phyloP scores from a whole-genome alignment of 2,329 filamentous ascomycete genomes.

The Aspergillus thermomutatus region DNA sequence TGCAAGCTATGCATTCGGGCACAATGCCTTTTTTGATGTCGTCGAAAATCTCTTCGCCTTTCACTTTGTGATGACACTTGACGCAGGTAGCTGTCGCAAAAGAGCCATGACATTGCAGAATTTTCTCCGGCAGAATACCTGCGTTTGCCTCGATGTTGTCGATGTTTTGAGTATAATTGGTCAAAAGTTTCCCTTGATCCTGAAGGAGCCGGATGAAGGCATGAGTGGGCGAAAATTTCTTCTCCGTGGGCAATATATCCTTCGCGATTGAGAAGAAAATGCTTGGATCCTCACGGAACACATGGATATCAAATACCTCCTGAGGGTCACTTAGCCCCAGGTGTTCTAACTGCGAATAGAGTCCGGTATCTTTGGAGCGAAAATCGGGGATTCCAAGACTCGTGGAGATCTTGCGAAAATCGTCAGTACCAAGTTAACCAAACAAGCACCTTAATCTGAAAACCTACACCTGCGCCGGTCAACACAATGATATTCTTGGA shows the following conservation, averaged over 20 bases:
- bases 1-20: slow-evolving; percentile 72
- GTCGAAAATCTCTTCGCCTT: slow-evolving; percentile 73
- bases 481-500: slow-evolving; percentile 86
- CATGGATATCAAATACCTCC: slow-evolving; percentile 87
- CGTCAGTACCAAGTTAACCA: slow-evolving; percentile 2
- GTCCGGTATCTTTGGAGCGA: slow-evolving; percentile 84
- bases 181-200: slow-evolving; percentile 81
- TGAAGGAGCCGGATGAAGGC: slow-evolving; percentile 89
- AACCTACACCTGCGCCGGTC: slow-evolving; percentile 73
- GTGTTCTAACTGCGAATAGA: slow-evolving; percentile 80
- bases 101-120: slow-evolving; percentile 94
- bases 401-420: slow-evolving; percentile 67
- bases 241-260: slow-evolving; percentile 78
- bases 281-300: slow-evolving; percentile 80
- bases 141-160: slow-evolving; percentile 91
- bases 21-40: slow-evolving; percentile 74
- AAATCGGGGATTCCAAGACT: slow-evolving; percentile 97
- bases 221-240: slow-evolving; percentile 86
- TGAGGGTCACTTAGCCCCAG: slow-evolving; percentile 80
- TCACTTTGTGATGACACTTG: slow-evolving; percentile 70
- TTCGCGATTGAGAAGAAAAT: slow-evolving; percentile 91
- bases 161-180: slow-evolving; percentile 98
- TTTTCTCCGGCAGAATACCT: slow-evolving; percentile 73
- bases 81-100: slow-evolving; percentile 91
- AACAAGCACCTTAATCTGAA: background rate